Percentiles rank a stretch among this genome's conserved stretches.
These are phyloP conservation scores for Gonapodya sp. DNA, from an alignment of 192 early-diverging fungal species.

Conservation along the genomic window DNA sequence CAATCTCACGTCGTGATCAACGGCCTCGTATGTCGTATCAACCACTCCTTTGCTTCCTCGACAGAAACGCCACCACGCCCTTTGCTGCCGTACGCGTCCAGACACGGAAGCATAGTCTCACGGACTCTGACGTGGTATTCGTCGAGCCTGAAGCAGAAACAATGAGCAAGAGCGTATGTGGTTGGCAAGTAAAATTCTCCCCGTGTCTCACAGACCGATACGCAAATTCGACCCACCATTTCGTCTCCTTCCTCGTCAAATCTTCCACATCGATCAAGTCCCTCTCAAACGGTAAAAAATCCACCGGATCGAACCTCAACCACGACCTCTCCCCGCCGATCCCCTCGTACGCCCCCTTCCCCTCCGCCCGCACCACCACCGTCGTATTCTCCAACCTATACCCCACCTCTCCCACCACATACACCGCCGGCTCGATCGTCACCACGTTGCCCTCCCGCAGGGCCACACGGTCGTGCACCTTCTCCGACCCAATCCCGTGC, in stretches of 20 bases:
- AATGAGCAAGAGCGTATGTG: too few species aligned
- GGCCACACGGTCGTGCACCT: not conserved
- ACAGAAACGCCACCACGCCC: not conserved
- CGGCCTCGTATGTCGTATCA: too few species aligned
- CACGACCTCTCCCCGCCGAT: not conserved
- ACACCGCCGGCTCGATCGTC: conserved; percentile 5
- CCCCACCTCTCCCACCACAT: conserved; percentile 7
- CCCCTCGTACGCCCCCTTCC: not conserved
- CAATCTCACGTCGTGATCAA: too few species aligned
- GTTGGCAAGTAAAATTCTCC: not conserved
- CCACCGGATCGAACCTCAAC: not conserved
- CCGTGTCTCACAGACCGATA: not conserved
- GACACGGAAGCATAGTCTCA: not conserved
- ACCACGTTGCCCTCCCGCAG: conserved; percentile 7
- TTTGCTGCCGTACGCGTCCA: not conserved
- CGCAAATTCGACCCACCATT: not conserved
- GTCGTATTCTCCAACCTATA: not conserved
- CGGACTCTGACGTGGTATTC: not conserved
- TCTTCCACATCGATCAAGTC: not conserved
- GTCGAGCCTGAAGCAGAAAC: not conserved
- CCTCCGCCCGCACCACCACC: not conserved
- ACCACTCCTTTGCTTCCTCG: not conserved
- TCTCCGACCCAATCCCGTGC: conserved; percentile 7
- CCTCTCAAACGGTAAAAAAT: not conserved
- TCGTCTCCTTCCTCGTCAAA: not conserved